Percentiles rank a stretch among this genome's conserved stretches.
phyloP scores from a whole-genome alignment of 805 yeast genomes.

The Wickerhamomyces rabaulensis region DNA sequence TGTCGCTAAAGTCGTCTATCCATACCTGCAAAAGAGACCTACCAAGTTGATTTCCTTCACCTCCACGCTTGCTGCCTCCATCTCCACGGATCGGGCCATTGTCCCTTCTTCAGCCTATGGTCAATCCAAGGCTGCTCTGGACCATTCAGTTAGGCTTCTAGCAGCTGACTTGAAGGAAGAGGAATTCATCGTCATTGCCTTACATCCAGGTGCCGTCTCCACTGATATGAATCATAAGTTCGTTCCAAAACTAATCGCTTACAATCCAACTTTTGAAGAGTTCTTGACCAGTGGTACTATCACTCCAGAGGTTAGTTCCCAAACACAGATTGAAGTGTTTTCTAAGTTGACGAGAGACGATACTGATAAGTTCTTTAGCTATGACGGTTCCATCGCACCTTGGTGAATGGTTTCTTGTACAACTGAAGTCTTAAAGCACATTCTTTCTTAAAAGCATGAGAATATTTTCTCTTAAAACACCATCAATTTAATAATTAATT shows the following conservation, averaged over 20 bases:
- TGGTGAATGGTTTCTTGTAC: too few species aligned
- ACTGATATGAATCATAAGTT: not conserved
- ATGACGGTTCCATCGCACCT: conserved; percentile 17
- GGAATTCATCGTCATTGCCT: not conserved
- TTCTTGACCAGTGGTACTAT: too few species aligned
- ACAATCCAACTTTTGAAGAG: not conserved
- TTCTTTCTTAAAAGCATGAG: too few species aligned
- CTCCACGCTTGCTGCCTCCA: conserved; percentile 22
- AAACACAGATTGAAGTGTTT: conserved; percentile 13
- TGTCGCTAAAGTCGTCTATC: conserved; percentile 5
- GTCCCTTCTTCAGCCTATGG: conserved; percentile 20
- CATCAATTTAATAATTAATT: too few species aligned
- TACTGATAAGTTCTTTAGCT: conserved; percentile 24
- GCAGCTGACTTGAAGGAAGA: not conserved
- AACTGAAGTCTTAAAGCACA: too few species aligned
- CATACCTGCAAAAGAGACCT: conserved; percentile 12
- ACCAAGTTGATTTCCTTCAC: conserved; percentile 25
- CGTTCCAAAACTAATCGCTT: not conserved
- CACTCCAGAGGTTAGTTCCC: conserved; percentile 26
- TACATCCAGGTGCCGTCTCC: conserved; percentile 1
- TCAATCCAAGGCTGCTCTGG: conserved; percentile 24
- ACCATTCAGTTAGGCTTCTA: not conserved
- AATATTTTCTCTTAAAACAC: too few species aligned
- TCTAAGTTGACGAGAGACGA: conserved; percentile 19
- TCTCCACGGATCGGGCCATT: not conserved